phyloP scores from a whole-genome alignment of 768 basidiomycete species.

The Lenzites betulinus region DNA sequence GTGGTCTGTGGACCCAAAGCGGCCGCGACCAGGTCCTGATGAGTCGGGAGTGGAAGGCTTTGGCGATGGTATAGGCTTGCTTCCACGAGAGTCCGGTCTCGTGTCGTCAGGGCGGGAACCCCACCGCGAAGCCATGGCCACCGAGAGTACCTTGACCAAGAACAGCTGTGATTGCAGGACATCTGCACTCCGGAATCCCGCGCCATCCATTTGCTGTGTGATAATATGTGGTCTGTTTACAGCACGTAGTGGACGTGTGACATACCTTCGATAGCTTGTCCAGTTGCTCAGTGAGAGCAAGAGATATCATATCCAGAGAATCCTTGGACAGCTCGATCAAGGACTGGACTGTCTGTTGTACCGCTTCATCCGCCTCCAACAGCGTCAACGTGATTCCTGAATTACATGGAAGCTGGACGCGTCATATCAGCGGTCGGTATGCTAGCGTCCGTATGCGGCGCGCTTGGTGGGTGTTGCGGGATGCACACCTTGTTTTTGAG shows the following conservation, averaged over 20 bases:
- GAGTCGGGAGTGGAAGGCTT: slow-evolving; percentile 40
- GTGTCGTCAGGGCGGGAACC: slow-evolving; percentile 43
- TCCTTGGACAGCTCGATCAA: slow-evolving; percentile 79
- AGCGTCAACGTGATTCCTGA: slow-evolving; percentile 74
- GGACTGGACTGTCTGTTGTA: slow-evolving; percentile 75
- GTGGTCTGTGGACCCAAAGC: slow-evolving; percentile 47
- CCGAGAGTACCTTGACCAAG: slow-evolving; percentile 76
- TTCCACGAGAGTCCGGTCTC: slow-evolving; percentile 45
- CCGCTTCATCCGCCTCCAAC: slow-evolving; percentile 75
- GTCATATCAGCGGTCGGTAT: not conserved
- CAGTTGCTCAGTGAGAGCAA: slow-evolving; percentile 73
- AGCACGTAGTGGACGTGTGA: not conserved
- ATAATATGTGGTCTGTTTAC: not conserved
- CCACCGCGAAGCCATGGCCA: slow-evolving; percentile 81
- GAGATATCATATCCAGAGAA: slow-evolving; percentile 78
- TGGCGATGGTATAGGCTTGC: slow-evolving; percentile 32
- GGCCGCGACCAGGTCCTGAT: slow-evolving; percentile 34
- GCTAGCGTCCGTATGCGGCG: not conserved
- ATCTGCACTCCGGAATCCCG: slow-evolving; percentile 60
- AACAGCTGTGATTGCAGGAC: slow-evolving; percentile 87
- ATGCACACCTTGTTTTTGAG: slow-evolving; percentile 76
- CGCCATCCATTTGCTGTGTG: slow-evolving; percentile 52
- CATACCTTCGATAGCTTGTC: slow-evolving; percentile 77
- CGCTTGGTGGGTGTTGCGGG: not conserved
- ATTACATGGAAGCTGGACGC: slow-evolving; percentile 74